Percentiles rank a stretch among this genome's conserved stretches.
These are phyloP conservation scores for Botrytis medusae DNA, from an alignment of 2,329 filamentous ascomycete species.

Conservation along the genomic window DNA sequence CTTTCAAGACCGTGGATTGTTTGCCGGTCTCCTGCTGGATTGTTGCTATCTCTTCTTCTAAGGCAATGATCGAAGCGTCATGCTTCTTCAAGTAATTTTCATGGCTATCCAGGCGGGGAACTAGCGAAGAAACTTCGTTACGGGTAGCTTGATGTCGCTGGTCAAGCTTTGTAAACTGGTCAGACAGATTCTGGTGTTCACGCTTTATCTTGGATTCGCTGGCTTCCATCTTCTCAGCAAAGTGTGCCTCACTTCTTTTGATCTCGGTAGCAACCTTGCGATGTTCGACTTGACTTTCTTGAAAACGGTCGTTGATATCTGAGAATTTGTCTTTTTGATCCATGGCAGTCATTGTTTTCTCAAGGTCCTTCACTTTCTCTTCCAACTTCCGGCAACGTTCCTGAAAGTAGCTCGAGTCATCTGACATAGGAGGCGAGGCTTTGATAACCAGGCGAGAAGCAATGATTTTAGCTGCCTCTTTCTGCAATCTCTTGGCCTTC, in stretches of 20 bases:
- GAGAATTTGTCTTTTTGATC: neutral
- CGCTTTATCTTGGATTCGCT: neutral
- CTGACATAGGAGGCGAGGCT: neutral
- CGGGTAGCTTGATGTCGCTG: conserved; percentile 1
- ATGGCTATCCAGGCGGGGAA: neutral
- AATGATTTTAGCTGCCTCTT: neutral
- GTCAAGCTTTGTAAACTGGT: neutral
- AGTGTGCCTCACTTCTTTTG: neutral
- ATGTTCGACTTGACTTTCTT: neutral
- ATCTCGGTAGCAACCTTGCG: neutral
- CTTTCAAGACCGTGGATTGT: neutral
- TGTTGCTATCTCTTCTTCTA: neutral
- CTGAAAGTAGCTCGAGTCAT: neutral
- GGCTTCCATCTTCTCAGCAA: neutral
- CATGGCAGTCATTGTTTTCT: neutral
- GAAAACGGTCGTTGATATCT: neutral
- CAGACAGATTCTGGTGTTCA: neutral
- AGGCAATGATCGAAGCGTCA: neutral
- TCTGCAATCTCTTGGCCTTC: neutral
- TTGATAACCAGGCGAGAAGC: neutral
- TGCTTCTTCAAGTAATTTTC: neutral
- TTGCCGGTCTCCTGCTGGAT: neutral
- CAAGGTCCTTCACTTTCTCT: neutral
- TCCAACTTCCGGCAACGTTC: neutral
- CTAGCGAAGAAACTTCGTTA: neutral